Evolutionary conservation across 2,329 filamentous ascomycete genomes (phyloP).

Genomic region (Bipolaris zeicola): DNA sequence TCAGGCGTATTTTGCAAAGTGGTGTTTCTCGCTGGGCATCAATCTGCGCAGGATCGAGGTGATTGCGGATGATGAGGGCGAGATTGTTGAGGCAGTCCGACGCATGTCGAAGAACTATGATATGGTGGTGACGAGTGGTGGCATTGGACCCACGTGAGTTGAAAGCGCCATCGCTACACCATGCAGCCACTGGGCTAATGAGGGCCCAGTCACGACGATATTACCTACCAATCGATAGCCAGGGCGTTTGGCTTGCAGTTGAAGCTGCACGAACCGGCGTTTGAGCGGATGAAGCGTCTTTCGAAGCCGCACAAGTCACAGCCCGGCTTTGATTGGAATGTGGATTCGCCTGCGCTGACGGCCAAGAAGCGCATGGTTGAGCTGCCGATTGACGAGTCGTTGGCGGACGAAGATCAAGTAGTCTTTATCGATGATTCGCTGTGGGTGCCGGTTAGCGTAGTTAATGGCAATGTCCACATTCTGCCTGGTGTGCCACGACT

Average conservation of each 20-base stretch:
- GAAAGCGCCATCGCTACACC: conserved; percentile 12
- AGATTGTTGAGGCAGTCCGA: conserved; percentile 84
- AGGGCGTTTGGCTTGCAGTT: conserved; percentile 82
- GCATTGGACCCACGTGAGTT: conserved; percentile 89
- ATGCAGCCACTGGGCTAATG: conserved; percentile 23
- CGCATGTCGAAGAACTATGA: conserved; percentile 91
- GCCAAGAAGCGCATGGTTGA: conserved; percentile 92
- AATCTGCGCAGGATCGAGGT: conserved; percentile 86
- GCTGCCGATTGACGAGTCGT: conserved; percentile 74
- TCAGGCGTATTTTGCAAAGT: conserved; percentile 65
- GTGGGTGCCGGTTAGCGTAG: conserved; percentile 88
- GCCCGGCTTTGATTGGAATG: conserved; percentile 82
- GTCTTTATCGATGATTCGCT: conserved; percentile 79
- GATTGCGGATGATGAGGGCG: conserved; percentile 86
- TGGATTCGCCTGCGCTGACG: conserved; percentile 74
- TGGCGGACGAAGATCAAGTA: conserved; percentile 71
- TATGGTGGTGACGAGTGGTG: conserved; percentile 92
- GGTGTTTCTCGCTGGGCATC: conserved; percentile 68
- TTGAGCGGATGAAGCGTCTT: conserved; percentile 80
- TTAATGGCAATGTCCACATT: conserved; percentile 93
- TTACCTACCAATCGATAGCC: conserved; percentile 93
- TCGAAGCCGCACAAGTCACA: conserved; percentile 75
- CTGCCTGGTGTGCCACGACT: conserved; percentile 86
- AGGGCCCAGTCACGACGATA: conserved; percentile 82
- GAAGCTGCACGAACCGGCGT: conserved; percentile 76